Conservation (phyloP, 164 flowering plant genomes). For the Kalanchoe fedtschenkoi region DNA sequence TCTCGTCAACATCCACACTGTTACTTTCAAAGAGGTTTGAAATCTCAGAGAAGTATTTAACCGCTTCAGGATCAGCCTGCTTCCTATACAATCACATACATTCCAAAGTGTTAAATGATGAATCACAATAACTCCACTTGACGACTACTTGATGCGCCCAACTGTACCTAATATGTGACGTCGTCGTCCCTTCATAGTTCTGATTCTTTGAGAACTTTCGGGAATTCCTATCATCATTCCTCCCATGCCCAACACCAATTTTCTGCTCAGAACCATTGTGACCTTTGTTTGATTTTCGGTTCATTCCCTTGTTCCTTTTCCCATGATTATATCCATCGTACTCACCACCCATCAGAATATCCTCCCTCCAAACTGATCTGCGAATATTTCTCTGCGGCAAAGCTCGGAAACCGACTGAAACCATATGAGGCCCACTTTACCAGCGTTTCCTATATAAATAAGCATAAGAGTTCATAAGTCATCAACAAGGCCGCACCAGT, state of each 20-base stretch:
- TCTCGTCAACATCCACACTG: slow-evolving; percentile 56
- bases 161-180: slow-evolving; percentile 43
- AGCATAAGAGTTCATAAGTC: too few species aligned
- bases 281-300: slow-evolving; percentile 23
- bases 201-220: slow-evolving; percentile 19
- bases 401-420: slow-evolving; percentile 40
- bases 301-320: slow-evolving; percentile 22
- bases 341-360: slow-evolving; percentile 22
- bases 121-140: background rate
- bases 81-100: slow-evolving; percentile 32
- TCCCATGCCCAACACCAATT: slow-evolving; percentile 9
- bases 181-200: slow-evolving; percentile 13
- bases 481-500: too few species aligned
- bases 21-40: slow-evolving; percentile 60
- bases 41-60: slow-evolving; percentile 72
- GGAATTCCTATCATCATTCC: slow-evolving; percentile 12
- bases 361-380: slow-evolving; percentile 14
- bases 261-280: slow-evolving; percentile 16
- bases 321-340: slow-evolving; percentile 13
- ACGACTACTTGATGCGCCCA: background rate
- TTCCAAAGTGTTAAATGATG: background rate
- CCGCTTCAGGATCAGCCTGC: slow-evolving; percentile 75
- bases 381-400: slow-evolving; percentile 21
- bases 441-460: too few species aligned
- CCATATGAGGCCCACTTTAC: too few species aligned